Conservation (phyloP, 2,329 filamentous ascomycete genomes). For the Aspergillus felis region DNA sequence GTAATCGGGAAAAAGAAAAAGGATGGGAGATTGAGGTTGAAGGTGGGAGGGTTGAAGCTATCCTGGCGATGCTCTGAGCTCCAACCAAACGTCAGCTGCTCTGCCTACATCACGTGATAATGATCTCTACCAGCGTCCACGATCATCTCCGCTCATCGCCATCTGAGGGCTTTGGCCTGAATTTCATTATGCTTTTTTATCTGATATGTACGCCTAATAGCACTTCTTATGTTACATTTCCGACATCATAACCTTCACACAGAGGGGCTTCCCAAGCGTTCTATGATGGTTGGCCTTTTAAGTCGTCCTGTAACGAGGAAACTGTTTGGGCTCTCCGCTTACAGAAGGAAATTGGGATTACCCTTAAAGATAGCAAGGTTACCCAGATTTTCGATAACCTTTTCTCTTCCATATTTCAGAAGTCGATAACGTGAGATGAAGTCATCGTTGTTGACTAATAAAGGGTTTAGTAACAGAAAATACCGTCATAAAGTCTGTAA, state of each 20-base stretch:
- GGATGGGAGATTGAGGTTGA: conserved; percentile 2
- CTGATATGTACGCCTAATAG: not conserved
- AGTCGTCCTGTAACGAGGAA: too few species aligned
- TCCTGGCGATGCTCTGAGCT: conserved; percentile 25
- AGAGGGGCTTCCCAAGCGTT: not conserved
- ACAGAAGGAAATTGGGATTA: conserved; percentile 15
- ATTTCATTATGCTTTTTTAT: not conserved
- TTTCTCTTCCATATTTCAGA: conserved; percentile 56
- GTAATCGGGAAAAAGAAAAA: not conserved
- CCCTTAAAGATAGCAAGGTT: conserved; percentile 1
- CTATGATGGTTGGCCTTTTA: not conserved
- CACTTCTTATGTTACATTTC: not conserved
- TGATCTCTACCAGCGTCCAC: conserved; percentile 10
- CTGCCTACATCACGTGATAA: conserved; percentile 27
- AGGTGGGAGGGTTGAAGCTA: conserved; percentile 12
- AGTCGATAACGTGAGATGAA: conserved; percentile 72
- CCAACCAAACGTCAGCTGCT: conserved; percentile 32
- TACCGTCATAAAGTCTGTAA: not conserved
- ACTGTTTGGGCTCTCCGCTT: not conserved
- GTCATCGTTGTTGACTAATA: conserved; percentile 71
- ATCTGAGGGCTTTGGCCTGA: not conserved
- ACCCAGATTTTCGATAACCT: conserved; percentile 31
- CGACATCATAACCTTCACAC: not conserved
- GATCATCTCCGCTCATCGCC: not conserved
- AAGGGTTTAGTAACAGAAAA: conserved; percentile 6